Conservation (phyloP, 805 yeast genomes). For the Cyberlindnera bimundalis region DNA sequence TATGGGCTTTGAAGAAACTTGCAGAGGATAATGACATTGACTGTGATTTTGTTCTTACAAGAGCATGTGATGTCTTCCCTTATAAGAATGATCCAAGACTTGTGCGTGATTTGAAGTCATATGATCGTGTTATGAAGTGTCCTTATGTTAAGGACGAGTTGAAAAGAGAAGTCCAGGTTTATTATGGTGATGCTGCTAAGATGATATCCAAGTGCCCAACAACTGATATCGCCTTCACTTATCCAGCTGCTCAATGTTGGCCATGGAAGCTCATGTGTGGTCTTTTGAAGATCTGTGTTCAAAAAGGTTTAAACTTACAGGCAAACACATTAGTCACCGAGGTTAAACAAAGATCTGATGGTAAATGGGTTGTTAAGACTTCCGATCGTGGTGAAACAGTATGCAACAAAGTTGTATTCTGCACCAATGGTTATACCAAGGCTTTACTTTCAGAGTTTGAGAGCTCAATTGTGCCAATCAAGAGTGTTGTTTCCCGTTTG, state of each 20-base stretch:
- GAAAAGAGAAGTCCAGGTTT: conserved; percentile 31
- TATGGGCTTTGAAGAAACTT: conserved; percentile 31
- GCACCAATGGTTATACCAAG: conserved; percentile 36
- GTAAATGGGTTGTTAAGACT: conserved; percentile 33
- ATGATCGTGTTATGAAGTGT: conserved; percentile 25
- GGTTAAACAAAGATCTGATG: conserved; percentile 26
- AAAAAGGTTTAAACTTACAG: conserved; percentile 38
- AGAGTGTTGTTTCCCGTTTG: conserved; percentile 33
- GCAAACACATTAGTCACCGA: conserved; percentile 38
- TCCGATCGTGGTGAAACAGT: conserved; percentile 27
- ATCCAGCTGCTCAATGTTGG: conserved; percentile 43
- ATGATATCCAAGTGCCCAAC: conserved; percentile 65
- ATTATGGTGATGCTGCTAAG: conserved; percentile 40
- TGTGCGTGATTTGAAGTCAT: conserved; percentile 14
- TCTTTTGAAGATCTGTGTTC: conserved; percentile 32
- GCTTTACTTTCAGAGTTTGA: conserved; percentile 29
- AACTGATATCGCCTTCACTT: conserved; percentile 71
- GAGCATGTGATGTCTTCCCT: conserved; percentile 35
- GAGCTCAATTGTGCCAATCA: conserved; percentile 34
- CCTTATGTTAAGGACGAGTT: conserved; percentile 29
- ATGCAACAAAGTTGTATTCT: conserved; percentile 33
- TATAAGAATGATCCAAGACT: conserved; percentile 22
- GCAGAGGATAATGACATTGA: conserved; percentile 34
- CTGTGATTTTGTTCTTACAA: conserved; percentile 35
- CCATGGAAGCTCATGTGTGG: conserved; percentile 39